Conservation (phyloP, 768 basidiomycete species). For the Mycena amicta region DNA sequence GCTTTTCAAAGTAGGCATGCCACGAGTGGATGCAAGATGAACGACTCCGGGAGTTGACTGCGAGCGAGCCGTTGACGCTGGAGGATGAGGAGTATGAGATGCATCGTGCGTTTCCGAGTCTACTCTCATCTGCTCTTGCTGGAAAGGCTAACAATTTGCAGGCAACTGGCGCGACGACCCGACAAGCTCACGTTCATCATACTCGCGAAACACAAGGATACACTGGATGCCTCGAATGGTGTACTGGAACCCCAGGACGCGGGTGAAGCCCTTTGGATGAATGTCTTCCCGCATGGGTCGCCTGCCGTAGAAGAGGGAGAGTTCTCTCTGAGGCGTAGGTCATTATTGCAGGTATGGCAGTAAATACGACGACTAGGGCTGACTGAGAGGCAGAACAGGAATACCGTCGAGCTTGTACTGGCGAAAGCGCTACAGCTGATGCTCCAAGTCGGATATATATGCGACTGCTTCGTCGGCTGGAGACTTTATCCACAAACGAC, state of each 20-base stretch:
- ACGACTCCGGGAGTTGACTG: conserved; percentile 32
- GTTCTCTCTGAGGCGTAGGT: conserved; percentile 82
- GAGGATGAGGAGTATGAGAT: conserved; percentile 2
- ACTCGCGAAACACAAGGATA: conserved; percentile 48
- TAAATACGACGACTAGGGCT: not conserved
- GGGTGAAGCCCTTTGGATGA: conserved; percentile 61
- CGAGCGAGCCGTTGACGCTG: not conserved
- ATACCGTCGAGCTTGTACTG: conserved; percentile 68
- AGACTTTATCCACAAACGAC: conserved; percentile 23
- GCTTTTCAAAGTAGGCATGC: conserved; percentile 72
- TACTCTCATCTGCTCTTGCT: not conserved
- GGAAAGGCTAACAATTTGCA: not conserved
- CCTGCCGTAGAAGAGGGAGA: conserved; percentile 32
- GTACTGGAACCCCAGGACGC: conserved; percentile 31
- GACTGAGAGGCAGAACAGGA: conserved; percentile 55
- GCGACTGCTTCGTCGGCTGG: conserved; percentile 48
- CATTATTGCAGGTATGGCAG: conserved; percentile 81
- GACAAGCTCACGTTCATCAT: conserved; percentile 95
- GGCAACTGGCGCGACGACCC: conserved; percentile 82
- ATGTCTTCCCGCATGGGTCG: conserved; percentile 76
- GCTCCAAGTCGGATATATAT: conserved; percentile 68
- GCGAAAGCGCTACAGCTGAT: conserved; percentile 64
- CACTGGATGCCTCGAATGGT: not conserved
- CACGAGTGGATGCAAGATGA: conserved; percentile 86
- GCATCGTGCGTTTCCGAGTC: not conserved